These are phyloP conservation scores for Fusarium mundagurra DNA, from an alignment of 2,329 filamentous ascomycete species.

Conservation along the genomic window DNA sequence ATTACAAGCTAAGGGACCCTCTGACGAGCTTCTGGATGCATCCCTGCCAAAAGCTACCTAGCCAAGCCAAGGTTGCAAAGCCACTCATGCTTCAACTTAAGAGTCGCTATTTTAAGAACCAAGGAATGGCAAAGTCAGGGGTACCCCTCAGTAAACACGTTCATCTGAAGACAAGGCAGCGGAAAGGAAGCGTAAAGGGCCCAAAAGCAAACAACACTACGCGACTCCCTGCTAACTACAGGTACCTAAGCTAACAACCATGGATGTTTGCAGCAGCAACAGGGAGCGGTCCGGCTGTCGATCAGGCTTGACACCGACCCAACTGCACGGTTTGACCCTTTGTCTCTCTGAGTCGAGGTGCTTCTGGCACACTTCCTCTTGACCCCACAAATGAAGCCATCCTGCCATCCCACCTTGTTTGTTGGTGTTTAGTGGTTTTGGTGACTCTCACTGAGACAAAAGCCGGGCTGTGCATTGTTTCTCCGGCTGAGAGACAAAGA, in stretches of 20 bases:
- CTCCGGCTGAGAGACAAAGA: constrained; percentile 6
- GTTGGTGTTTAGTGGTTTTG: constrained; percentile 8
- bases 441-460: constrained; percentile 25
- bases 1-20: not conserved
- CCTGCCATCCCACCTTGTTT: constrained; percentile 22
- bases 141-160: constrained; percentile 35
- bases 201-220: constrained; percentile 3
- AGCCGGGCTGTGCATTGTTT: constrained; percentile 15
- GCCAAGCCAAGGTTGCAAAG: constrained; percentile 17
- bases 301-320: constrained; percentile 31
- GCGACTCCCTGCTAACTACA: not conserved
- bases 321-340: constrained; percentile 12
- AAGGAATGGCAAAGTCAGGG: constrained; percentile 44
- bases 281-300: constrained; percentile 43
- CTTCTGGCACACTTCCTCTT: constrained; percentile 2
- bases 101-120: constrained; percentile 41
- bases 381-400: constrained; percentile 27
- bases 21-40: constrained; percentile 13
- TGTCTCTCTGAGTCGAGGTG: not conserved
- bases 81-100: constrained; percentile 10
- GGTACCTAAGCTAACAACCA: constrained; percentile 19
- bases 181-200: not conserved
- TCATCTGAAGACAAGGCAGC: constrained; percentile 1
- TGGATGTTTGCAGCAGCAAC: constrained; percentile 27
- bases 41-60: constrained; percentile 25